Base-by-base conservation (phyloP, 192 early-diverging fungal species). In the Backusella westeae region DNA sequence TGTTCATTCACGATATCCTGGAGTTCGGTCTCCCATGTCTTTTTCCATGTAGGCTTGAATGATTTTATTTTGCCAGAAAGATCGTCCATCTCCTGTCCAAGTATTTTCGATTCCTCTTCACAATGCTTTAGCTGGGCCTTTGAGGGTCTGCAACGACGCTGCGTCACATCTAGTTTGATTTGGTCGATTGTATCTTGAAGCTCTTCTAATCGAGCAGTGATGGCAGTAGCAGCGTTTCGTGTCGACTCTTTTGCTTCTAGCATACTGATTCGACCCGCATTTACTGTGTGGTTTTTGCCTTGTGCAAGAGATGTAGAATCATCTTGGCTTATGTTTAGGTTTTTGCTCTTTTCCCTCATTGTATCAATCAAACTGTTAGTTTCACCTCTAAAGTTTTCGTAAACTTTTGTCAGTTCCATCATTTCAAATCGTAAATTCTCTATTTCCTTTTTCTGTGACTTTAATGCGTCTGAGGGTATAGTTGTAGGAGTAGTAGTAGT, bases 11-110 rank as follows among this genome's bases (percentile, higher is more conserved):
- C 83, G 44, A 95, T 91, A 32, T 84, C 88, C 69, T 94, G 91
- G 42, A 95, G 77, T 77, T 95, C 92, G 5, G 87, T 88, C 76
- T 94, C 93, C 94, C 94, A 95, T 4, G 90, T 90, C 74, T 87
- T 88, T 73, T 93, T 94, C 93, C 92, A 94, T 29, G 84, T 85
- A 9, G 89, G 82, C 44, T 90, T 84, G 17, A 87, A 77, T 4
- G 87, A 85, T 72, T 90, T 84, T 26, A 95, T 87, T 52, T 87
- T 86, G 12, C 81, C 73, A 3, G 86, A 69, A 1, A 93, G 87
- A 15, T 79, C 78, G 3, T 75, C 46, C 9, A 88, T 82, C 19
- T 87, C 89, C 1, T 75, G 23, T 2, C 67, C 79, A 35, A 94
- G 76, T 32, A 73, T 75, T 23, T 72, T 77, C 17, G 86, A 85